phyloP scores from a whole-genome alignment of 805 yeast genomes.

The Candida parachauliodes region DNA sequence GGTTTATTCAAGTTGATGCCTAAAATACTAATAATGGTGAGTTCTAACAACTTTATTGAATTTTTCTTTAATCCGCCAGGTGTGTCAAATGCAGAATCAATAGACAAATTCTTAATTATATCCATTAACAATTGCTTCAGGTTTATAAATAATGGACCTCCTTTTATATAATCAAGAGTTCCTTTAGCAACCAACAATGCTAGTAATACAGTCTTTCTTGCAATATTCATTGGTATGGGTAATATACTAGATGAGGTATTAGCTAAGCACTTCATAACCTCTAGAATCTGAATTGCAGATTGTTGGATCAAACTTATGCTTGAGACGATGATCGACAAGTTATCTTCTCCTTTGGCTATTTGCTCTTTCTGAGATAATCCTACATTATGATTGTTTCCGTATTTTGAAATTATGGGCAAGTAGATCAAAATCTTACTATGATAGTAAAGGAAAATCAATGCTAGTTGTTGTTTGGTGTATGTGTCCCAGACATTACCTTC shows the following conservation, averaged over 20 bases:
- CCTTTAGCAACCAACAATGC: conserved; percentile 69
- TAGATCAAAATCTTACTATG: conserved; percentile 43
- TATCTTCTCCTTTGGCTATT: conserved; percentile 34
- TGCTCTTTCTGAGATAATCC: conserved; percentile 38
- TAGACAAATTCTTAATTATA: conserved; percentile 47
- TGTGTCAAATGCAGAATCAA: conserved; percentile 48
- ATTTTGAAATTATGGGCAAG: conserved; percentile 39
- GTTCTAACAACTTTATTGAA: conserved; percentile 54
- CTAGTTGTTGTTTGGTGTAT: conserved; percentile 44
- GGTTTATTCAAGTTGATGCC: conserved; percentile 42
- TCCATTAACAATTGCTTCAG: conserved; percentile 54
- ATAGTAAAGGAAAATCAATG: conserved; percentile 46
- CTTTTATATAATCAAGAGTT: conserved; percentile 75
- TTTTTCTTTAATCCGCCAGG: conserved; percentile 62
- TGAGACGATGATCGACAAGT: conserved; percentile 32
- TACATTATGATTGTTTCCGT: conserved; percentile 39
- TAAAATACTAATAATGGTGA: conserved; percentile 57
- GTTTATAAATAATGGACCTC: conserved; percentile 75
- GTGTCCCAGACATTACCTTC: conserved; percentile 19
- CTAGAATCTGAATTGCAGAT: conserved; percentile 57
- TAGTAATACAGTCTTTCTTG: conserved; percentile 61
- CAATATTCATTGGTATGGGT: conserved; percentile 62
- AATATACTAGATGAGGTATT: conserved; percentile 40
- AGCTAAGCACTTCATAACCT: conserved; percentile 44
- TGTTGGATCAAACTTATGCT: conserved; percentile 69